Evolutionary conservation across 129 eudicot genomes (phyloP).

Genomic region (Flaveria brownii): DNA sequence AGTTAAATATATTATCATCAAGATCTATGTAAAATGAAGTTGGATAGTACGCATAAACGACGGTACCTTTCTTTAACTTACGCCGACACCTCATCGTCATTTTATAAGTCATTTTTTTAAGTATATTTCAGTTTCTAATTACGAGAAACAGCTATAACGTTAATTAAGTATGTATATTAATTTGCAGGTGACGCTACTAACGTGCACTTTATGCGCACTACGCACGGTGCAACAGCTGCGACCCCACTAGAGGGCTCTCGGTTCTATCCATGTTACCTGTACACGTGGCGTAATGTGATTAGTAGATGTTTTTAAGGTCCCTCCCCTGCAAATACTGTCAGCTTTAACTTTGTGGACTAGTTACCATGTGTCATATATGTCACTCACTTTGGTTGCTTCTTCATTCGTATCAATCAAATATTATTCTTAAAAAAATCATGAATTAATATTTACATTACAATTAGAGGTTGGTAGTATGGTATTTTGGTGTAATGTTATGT

Average conservation of each 20-base stretch:
- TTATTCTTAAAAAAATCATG: too few relatives aligned
- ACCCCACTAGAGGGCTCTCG: conserved; percentile 25
- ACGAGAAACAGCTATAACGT: conserved; percentile 14
- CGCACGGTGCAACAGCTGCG: conserved; percentile 23
- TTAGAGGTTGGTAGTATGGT: too few relatives aligned
- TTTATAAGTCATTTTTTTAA: neutral
- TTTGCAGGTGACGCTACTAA: neutral
- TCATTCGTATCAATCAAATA: too few relatives aligned
- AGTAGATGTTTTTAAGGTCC: neutral
- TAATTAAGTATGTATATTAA: neutral
- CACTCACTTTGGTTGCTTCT: too few relatives aligned
- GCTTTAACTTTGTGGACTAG: conserved; percentile 29
- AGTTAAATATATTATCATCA: neutral
- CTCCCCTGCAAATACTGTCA: neutral
- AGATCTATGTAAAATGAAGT: conserved; percentile 4
- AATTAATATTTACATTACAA: too few relatives aligned
- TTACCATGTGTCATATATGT: neutral
- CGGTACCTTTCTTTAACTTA: conserved; percentile 1
- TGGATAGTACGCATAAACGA: conserved; percentile 2
- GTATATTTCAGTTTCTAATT: neutral
- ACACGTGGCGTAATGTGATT: neutral
- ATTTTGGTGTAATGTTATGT: too few relatives aligned
- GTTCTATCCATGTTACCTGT: conserved; percentile 26
- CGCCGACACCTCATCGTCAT: conserved; percentile 17
- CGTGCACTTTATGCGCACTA: conserved; percentile 28